These are phyloP conservation scores for Magnolia changhungtana DNA, from an alignment of 164 flowering plant species.

Conservation along the genomic window DNA sequence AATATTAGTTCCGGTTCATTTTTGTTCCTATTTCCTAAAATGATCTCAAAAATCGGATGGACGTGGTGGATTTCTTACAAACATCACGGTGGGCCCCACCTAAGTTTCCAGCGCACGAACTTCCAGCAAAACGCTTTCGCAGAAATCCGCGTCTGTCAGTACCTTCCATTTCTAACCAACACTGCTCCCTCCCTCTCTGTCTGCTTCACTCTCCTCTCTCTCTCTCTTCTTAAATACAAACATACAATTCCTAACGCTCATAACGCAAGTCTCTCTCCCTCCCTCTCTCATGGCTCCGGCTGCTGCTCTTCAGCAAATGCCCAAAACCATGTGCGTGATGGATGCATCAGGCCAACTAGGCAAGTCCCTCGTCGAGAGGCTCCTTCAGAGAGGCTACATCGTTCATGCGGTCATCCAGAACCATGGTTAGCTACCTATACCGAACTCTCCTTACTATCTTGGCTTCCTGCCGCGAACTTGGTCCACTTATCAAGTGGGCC, in stretches of 20 bases:
- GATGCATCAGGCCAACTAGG: constrained; percentile 62
- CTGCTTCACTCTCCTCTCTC: neutral
- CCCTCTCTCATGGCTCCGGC: constrained; percentile 35
- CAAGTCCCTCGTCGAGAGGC: constrained; percentile 39
- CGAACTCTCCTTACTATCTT: neutral
- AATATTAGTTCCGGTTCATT: no score
- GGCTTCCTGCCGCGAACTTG: no score
- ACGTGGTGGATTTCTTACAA: no score
- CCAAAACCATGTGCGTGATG: constrained; percentile 63
- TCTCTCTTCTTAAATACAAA: neutral
- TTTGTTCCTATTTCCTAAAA: no score
- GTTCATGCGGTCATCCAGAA: constrained; percentile 69
- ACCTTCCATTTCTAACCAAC: constrained; percentile 17
- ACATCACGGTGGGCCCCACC: no score
- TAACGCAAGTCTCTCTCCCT: constrained; percentile 4
- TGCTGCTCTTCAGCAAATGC: neutral
- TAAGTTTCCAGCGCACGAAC: no score
- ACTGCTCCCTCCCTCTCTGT: constrained; percentile 21
- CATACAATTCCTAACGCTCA: neutral
- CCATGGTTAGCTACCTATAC: constrained; percentile 32
- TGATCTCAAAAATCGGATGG: no score
- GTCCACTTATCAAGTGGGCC: no score
- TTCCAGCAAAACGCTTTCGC: no score
- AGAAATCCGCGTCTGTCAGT: neutral
- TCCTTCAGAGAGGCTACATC: constrained; percentile 53